Base-by-base conservation (phyloP, 768 basidiomycete genomes). In the Rhizopogon vinicolor region DNA sequence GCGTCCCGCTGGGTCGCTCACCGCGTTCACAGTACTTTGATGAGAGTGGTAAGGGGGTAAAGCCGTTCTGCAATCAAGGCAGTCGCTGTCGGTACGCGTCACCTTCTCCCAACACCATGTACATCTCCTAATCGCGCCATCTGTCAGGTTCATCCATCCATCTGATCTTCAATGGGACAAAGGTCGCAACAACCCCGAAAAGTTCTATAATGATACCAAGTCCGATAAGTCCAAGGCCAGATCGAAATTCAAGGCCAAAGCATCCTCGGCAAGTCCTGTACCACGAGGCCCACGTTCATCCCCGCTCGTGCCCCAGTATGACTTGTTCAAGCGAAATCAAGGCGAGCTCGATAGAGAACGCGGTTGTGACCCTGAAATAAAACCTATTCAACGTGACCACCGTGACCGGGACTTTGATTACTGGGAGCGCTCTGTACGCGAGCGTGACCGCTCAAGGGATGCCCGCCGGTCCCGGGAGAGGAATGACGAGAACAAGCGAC, bases 141-240 rank as follows among this genome's bases (percentile, higher is more conserved):
- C 41, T 22, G 31, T 51, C 56, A 74, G 81, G 29, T 83, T 79
- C 58, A 72, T 82, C 39, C 81, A 83, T 57, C 81, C 81, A 31
- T 68, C 62, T 44, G 81, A 83, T 62, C 56, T 70, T 33, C 72
- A 77, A 44, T 82, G 80, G 74, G 40, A 52, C 22, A 64, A 59
- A 44, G 55, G 60, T 19, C 68, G 49, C 25, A 54, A 60, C 22
- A 61, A 64, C 19, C 58, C 68, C n/a, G 60, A 62, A 56, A 49
- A 49, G 19, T 35, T 16, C 14, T 33, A 49, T 37, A 49, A 25
- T 25, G 48, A 49, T 49, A 49, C 33, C 35, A 42, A 52, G 51
- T 60, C 59, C 35, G 68, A 68, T 37, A 13, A 46, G 18, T 44
- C 41, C 22, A 68, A 61, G 54, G 53, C 60, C 44, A 70, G 62